Conservation (phyloP, 176 grass and related monocot genomes). For the Oryza meyeriana region DNA sequence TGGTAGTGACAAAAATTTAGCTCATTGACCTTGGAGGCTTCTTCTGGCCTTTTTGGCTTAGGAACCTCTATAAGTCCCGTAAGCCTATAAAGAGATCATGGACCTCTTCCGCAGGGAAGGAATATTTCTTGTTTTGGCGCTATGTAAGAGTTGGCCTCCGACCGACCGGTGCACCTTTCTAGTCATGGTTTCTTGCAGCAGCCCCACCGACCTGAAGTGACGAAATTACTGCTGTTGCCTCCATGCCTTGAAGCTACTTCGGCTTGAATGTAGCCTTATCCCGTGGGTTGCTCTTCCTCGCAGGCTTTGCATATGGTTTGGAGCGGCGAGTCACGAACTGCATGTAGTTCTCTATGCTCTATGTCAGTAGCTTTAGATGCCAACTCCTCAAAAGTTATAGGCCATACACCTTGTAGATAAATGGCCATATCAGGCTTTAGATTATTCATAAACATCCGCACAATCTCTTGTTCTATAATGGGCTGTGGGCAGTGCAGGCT, state of each 20-base stretch:
- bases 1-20: not conserved
- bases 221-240: accelerated
- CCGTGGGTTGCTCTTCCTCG: not conserved
- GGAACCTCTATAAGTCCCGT: not conserved
- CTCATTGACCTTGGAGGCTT: not conserved
- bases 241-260: not conserved
- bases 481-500: not conserved
- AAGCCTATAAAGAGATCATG: not conserved
- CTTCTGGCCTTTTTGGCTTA: not conserved
- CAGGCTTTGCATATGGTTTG: not conserved
- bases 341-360: not conserved
- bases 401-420: not conserved
- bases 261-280: not conserved
- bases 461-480: not conserved
- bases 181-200: not conserved
- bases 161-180: accelerated
- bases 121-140: not conserved
- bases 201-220: not conserved
- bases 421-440: not conserved
- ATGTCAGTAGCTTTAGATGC: not conserved
- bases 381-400: not conserved
- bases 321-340: not conserved
- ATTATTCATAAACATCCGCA: not conserved
- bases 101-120: not conserved
- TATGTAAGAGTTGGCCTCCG: not conserved